Conservation (phyloP, 2,329 filamentous ascomycete species). For the Coniochaeta prunicola region DNA sequence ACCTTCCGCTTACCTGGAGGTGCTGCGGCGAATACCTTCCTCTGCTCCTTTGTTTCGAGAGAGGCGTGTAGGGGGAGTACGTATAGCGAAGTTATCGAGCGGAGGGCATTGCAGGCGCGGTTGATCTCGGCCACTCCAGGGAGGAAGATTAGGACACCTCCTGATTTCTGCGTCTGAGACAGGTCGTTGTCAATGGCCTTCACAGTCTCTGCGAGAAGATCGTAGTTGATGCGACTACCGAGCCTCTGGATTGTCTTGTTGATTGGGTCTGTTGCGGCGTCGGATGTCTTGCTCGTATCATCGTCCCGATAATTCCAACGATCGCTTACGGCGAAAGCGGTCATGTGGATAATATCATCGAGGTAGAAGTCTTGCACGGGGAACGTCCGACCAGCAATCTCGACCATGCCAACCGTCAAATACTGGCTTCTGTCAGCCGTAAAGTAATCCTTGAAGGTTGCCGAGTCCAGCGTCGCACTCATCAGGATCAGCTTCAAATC, state of each 20-base stretch:
- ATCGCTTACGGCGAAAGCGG: conserved; percentile 53
- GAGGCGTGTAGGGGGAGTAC: conserved; percentile 88
- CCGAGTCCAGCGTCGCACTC: conserved; percentile 90
- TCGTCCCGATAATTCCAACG: conserved; percentile 31
- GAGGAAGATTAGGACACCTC: conserved; percentile 91
- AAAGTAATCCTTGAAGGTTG: conserved; percentile 81
- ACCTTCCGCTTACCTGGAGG: conserved; percentile 82
- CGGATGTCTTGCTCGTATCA: conserved; percentile 35
- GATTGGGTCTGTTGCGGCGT: conserved; percentile 39
- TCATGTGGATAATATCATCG: conserved; percentile 78
- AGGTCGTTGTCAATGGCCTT: conserved; percentile 75
- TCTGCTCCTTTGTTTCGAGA: conserved; percentile 80
- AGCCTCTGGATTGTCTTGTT: conserved; percentile 65
- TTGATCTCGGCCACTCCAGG: conserved; percentile 91
- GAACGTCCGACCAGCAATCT: conserved; percentile 83
- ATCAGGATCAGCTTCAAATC: conserved; percentile 89
- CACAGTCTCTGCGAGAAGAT: conserved; percentile 73
- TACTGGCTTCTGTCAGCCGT: conserved; percentile 43
- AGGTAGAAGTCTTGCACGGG: conserved; percentile 87
- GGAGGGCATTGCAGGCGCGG: conserved; percentile 63
- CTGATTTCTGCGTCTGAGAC: conserved; percentile 54
- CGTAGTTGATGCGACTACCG: conserved; percentile 85
- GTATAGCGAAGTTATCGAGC: conserved; percentile 54
- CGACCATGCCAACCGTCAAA: conserved; percentile 66
- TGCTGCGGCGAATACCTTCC: conserved; percentile 71